A percentile compares a stretch with the other conserved stretches of the same genome.
Evolutionary conservation across 441 rosid genomes (phyloP).

Genomic region (Capsella rubella): DNA sequence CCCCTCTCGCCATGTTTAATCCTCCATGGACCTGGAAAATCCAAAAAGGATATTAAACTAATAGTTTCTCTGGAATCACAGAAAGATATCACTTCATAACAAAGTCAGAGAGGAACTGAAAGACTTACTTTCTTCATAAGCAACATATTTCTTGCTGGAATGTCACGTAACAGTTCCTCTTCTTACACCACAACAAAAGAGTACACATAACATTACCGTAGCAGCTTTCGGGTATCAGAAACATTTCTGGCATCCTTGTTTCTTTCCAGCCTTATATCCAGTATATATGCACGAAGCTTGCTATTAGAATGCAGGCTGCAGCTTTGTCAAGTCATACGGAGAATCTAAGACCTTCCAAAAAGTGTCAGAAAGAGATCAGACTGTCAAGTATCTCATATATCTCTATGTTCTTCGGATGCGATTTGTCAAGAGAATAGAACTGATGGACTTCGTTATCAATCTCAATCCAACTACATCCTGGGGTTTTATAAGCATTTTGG

Average conservation of each 20-base stretch:
- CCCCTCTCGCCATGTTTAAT: constrained; percentile 1
- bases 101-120: background rate
- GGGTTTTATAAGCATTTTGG: constrained; percentile 66
- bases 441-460: constrained; percentile 66
- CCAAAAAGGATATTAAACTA: background rate
- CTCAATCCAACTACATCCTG: constrained; percentile 95
- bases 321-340: constrained; percentile 8
- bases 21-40: constrained; percentile 5
- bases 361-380: constrained; percentile 40
- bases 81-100: background rate
- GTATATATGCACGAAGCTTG: background rate
- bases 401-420: constrained; percentile 65
- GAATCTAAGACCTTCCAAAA: background rate
- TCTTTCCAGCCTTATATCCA: constrained; percentile 1
- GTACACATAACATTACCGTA: constrained; percentile 7
- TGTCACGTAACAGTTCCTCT: background rate
- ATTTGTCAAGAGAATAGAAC: constrained; percentile 68
- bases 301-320: constrained; percentile 8
- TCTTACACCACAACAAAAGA: background rate
- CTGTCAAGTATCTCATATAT: constrained; percentile 57
- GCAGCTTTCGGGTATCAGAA: background rate
- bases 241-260: background rate
- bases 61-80: background rate
- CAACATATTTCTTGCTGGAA: background rate
- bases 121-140: constrained; percentile 5